phyloP scores from a whole-genome alignment of 2,329 filamentous ascomycete genomes.

The Geosmithia putterillii region DNA sequence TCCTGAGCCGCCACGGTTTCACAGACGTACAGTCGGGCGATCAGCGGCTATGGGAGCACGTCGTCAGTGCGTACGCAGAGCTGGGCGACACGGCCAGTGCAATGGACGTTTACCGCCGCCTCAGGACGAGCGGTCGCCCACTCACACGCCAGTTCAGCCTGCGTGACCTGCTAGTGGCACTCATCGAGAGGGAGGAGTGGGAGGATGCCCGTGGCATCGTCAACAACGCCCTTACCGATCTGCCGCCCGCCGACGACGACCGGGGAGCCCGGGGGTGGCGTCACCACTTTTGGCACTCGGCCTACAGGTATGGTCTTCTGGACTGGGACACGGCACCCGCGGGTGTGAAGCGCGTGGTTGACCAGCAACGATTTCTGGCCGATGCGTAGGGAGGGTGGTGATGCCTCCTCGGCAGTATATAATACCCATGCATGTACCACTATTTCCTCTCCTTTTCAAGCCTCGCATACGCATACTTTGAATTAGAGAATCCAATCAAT shows the following conservation, averaged over 20 bases:
- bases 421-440: neutral
- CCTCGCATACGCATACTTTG: neutral
- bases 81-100: slow-evolving; percentile 37
- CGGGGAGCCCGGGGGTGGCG: slow-evolving; percentile 25
- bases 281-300: slow-evolving; percentile 38
- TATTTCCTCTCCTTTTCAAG: neutral
- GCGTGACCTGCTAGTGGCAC: slow-evolving; percentile 24
- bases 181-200: slow-evolving; percentile 12
- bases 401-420: neutral
- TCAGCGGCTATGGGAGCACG: slow-evolving; percentile 56
- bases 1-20: slow-evolving; percentile 46
- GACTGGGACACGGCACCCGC: slow-evolving; percentile 9
- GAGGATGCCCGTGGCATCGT: slow-evolving; percentile 20
- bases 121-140: slow-evolving; percentile 23
- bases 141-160: slow-evolving; percentile 29
- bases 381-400: neutral
- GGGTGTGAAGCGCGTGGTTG: slow-evolving; percentile 6
- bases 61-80: slow-evolving; percentile 54
- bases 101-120: slow-evolving; percentile 32
- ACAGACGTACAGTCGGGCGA: slow-evolving; percentile 28
- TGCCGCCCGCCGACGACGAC: slow-evolving; percentile 6
- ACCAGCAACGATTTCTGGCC: neutral
- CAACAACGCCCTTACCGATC: slow-evolving; percentile 11
- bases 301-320: slow-evolving; percentile 25
- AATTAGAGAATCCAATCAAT: neutral